These are phyloP conservation scores for Lactifluus piperatus DNA, from an alignment of 768 basidiomycete species.

Conservation along the genomic window DNA sequence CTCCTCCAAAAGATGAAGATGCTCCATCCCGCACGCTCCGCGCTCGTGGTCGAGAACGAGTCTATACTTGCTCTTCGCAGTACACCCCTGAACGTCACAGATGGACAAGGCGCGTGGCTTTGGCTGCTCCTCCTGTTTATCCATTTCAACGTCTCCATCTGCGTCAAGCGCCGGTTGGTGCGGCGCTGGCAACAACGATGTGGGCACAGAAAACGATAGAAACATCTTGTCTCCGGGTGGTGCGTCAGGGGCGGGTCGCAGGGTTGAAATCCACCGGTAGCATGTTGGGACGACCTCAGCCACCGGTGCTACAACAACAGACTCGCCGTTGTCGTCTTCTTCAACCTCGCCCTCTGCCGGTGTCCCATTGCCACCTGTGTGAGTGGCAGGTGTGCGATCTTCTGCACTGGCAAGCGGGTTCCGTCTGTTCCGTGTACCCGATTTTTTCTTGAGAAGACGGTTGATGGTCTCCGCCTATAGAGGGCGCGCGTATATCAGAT, in stretches of 20 bases:
- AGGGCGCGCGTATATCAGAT: neutral
- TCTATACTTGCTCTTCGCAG: constrained; percentile 49
- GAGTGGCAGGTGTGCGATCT: constrained; percentile 32
- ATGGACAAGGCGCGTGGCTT: constrained; percentile 8
- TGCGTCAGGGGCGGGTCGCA: constrained; percentile 24
- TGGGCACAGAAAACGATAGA: constrained; percentile 49
- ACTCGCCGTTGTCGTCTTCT: constrained; percentile 35
- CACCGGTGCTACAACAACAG: constrained; percentile 27
- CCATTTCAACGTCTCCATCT: constrained; percentile 15
- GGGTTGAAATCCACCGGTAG: constrained; percentile 68
- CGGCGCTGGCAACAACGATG: constrained; percentile 22
- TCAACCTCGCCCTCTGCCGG: constrained; percentile 29
- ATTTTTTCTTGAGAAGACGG: constrained; percentile 79
- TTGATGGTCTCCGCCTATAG: constrained; percentile 79
- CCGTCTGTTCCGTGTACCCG: constrained; percentile 54
- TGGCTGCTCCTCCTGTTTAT: constrained; percentile 1
- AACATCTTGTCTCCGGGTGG: constrained; percentile 27
- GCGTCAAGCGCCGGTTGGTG: constrained; percentile 8
- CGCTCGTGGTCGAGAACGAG: constrained; percentile 52
- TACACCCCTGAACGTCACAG: constrained; percentile 56
- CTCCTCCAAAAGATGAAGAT: constrained; percentile 48
- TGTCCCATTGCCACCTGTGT: constrained; percentile 24
- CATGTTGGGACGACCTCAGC: constrained; percentile 37
- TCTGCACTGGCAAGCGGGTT: constrained; percentile 41
- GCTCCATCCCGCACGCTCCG: constrained; percentile 60